Conservation (phyloP, 2,329 filamentous ascomycete species). For the Trichoderma sp. region DNA sequence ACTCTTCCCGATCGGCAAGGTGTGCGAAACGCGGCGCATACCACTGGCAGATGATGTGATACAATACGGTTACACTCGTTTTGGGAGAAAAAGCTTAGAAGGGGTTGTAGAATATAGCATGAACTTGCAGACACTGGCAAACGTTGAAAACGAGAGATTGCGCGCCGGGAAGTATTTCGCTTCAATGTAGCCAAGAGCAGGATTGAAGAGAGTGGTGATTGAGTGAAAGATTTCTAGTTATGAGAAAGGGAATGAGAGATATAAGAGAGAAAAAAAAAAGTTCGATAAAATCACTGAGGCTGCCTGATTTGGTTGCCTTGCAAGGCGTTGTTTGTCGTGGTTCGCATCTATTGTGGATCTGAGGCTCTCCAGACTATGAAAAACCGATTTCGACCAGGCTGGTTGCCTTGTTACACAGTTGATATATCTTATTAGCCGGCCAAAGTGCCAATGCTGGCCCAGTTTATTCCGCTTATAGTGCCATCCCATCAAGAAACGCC, state of each 20-base stretch:
- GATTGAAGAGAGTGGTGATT: background rate
- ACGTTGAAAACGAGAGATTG: background rate
- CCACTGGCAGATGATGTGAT: background rate
- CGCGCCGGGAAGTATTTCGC: background rate
- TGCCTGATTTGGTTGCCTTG: slow-evolving; percentile 20
- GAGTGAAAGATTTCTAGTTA: background rate
- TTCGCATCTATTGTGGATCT: slow-evolving; percentile 5
- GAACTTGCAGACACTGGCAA: background rate
- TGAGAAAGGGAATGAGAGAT: slow-evolving; percentile 1
- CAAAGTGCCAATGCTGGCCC: background rate
- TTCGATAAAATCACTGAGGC: background rate
- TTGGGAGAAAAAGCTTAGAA: background rate
- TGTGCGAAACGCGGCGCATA: background rate
- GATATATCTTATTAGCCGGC: slow-evolving; percentile 7
- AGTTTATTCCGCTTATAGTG: background rate
- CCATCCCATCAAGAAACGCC: background rate
- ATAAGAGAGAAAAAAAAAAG: slow-evolving; percentile 8
- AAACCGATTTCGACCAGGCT: background rate
- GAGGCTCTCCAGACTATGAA: background rate
- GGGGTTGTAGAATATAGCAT: background rate
- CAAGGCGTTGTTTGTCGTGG: background rate
- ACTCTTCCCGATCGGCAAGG: background rate
- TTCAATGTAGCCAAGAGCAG: background rate
- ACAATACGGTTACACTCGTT: background rate
- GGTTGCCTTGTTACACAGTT: slow-evolving; percentile 5